phyloP scores from a whole-genome alignment of 2,329 filamentous ascomycete species.

The Lachnellula cervina region DNA sequence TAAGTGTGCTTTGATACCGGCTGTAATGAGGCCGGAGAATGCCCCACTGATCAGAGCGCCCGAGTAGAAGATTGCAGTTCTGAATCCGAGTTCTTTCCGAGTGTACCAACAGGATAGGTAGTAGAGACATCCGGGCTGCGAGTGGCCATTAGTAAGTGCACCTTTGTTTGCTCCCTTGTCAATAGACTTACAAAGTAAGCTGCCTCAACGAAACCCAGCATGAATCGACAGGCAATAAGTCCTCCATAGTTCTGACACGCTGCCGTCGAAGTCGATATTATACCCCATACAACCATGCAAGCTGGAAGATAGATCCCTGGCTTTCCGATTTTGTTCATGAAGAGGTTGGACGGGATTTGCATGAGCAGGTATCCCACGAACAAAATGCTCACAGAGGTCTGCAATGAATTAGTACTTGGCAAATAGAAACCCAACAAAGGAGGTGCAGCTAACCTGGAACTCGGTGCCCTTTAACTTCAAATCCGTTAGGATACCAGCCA shows the following conservation, averaged over 20 bases:
- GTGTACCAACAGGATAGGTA: constrained; percentile 66
- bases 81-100: constrained; percentile 60
- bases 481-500: constrained; percentile 45
- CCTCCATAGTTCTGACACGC: constrained; percentile 42
- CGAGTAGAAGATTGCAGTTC: constrained; percentile 62
- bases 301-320: constrained; percentile 47
- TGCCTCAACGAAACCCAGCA: constrained; percentile 51
- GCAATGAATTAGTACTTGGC: neutral
- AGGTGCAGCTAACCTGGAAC: constrained; percentile 34
- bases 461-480: constrained; percentile 36
- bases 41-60: constrained; percentile 66
- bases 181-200: constrained; percentile 44
- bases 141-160: neutral
- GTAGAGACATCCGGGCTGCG: constrained; percentile 45
- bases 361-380: constrained; percentile 37
- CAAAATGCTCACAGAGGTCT: constrained; percentile 38
- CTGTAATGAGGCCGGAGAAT: constrained; percentile 62
- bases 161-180: neutral
- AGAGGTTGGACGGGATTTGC: constrained; percentile 45
- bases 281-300: constrained; percentile 46
- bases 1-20: constrained; percentile 63
- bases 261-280: constrained; percentile 45
- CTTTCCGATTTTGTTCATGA: constrained; percentile 44
- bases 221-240: constrained; percentile 42
- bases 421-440: too few relatives aligned